Evolutionary conservation across 768 basidiomycete genomes (phyloP).

Genomic region (Hemileccinum rubropunctum): DNA sequence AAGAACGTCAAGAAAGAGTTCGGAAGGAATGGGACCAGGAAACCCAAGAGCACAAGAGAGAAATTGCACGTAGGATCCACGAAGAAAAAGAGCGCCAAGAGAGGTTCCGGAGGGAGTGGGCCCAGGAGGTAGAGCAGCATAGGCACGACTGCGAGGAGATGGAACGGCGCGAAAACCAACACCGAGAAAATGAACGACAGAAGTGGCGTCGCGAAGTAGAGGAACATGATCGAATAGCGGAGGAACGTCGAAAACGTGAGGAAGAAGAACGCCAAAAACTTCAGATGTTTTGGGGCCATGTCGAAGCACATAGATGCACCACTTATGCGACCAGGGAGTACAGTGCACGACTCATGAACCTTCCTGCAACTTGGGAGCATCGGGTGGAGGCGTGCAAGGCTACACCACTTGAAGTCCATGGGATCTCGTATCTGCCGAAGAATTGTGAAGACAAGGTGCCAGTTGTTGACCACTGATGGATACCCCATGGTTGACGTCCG

Average conservation of each 20-base stretch:
- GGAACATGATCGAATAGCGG: slow-evolving; percentile 11
- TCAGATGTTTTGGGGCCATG: slow-evolving; percentile 22
- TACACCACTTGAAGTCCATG: slow-evolving; percentile 24
- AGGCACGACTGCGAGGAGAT: slow-evolving; percentile 7
- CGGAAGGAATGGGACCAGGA: slow-evolving; percentile 7
- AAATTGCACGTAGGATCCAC: neutral
- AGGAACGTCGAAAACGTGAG: slow-evolving; percentile 18
- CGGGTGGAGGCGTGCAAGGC: slow-evolving; percentile 27
- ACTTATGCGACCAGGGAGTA: slow-evolving; percentile 29
- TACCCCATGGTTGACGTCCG: neutral
- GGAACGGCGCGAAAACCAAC: slow-evolving; percentile 9
- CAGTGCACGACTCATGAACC: slow-evolving; percentile 26
- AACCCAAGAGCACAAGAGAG: neutral
- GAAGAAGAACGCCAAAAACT: slow-evolving; percentile 27
- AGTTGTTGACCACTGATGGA: neutral
- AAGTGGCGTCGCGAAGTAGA: slow-evolving; percentile 20
- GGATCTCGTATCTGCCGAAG: slow-evolving; percentile 15
- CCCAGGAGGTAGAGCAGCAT: slow-evolving; percentile 2
- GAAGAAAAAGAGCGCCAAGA: slow-evolving; percentile 10
- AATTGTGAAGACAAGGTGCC: slow-evolving; percentile 22
- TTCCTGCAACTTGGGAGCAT: slow-evolving; percentile 21
- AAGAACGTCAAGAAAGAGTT: slow-evolving; percentile 3
- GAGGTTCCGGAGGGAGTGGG: slow-evolving; percentile 1
- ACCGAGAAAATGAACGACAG: slow-evolving; percentile 4
- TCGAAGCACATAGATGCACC: slow-evolving; percentile 21